Evolutionary conservation across 352 stramenopile genomes (phyloP).

Genomic region (Pythium sukuiense): DNA sequence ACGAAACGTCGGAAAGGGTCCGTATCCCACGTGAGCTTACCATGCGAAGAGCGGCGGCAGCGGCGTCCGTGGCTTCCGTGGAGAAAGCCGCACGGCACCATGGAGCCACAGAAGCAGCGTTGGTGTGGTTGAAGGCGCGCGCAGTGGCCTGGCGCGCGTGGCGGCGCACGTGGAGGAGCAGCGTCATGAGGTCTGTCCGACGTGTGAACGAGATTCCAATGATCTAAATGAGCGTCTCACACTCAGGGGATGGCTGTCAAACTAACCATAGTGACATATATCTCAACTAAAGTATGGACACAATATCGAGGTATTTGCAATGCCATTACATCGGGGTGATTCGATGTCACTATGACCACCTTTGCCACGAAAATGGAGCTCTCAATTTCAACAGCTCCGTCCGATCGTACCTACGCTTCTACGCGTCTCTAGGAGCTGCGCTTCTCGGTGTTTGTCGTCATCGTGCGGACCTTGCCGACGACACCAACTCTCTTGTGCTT

Average conservation of each 20-base stretch:
- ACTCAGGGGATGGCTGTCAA: constrained; percentile 6
- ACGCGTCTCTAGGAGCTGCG: neutral
- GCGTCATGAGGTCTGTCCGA: constrained; percentile 15
- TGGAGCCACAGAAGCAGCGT: neutral
- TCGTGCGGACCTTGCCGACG: constrained; percentile 17
- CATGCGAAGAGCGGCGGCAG: constrained; percentile 69
- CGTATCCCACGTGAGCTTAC: constrained; percentile 29
- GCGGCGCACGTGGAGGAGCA: constrained; percentile 43
- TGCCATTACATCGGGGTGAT: neutral
- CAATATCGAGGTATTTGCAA: neutral
- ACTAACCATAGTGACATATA: constrained; percentile 8
- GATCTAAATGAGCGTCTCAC: constrained; percentile 3
- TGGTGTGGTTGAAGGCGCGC: constrained; percentile 12
- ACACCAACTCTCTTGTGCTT: constrained; percentile 74
- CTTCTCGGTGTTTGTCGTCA: neutral
- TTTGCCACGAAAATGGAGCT: neutral
- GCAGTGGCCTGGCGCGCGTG: constrained; percentile 27
- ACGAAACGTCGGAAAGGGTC: neutral
- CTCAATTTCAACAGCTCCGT: too few relatives aligned
- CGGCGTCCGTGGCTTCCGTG: constrained; percentile 68
- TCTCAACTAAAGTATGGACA: constrained; percentile 1
- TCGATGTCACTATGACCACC: constrained; percentile 1
- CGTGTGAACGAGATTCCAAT: constrained; percentile 8
- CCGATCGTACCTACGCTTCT: too few relatives aligned
- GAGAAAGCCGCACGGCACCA: constrained; percentile 41